Conservation (phyloP, 2,329 filamentous ascomycete genomes). For the Nemania sp. region DNA sequence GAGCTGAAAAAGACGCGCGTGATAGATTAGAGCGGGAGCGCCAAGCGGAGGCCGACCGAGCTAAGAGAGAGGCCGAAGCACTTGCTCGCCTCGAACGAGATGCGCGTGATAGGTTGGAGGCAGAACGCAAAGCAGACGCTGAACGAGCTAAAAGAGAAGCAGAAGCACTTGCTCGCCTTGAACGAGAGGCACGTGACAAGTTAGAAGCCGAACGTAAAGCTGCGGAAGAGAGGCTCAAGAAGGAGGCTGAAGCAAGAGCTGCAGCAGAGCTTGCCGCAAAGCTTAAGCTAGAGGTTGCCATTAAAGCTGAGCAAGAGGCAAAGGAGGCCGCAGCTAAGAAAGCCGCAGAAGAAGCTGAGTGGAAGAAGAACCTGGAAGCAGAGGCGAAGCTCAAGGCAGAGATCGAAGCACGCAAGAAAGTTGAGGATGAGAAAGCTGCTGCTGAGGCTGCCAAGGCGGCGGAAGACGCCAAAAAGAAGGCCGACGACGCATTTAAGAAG, state of each 20-base stretch:
- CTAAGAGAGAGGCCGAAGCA: slow-evolving; percentile 43
- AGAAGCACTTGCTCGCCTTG: slow-evolving; percentile 50
- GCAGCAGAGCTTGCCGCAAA: slow-evolving; percentile 63
- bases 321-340: slow-evolving; percentile 45
- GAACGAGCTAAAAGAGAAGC: slow-evolving; percentile 48
- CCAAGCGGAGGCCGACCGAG: slow-evolving; percentile 56
- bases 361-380: slow-evolving; percentile 46
- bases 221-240: slow-evolving; percentile 60
- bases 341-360: slow-evolving; percentile 47
- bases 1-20: slow-evolving; percentile 53
- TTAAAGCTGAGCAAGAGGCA: slow-evolving; percentile 48
- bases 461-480: slow-evolving; percentile 65
- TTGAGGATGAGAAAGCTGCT: slow-evolving; percentile 55
- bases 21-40: slow-evolving; percentile 48
- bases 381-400: slow-evolving; percentile 56
- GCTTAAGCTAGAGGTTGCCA: slow-evolving; percentile 56
- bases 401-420: slow-evolving; percentile 55
- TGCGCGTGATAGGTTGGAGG: slow-evolving; percentile 50
- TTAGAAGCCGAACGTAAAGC: slow-evolving; percentile 53
- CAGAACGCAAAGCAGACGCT: slow-evolving; percentile 55
- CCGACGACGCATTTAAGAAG: slow-evolving; percentile 67
- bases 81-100: slow-evolving; percentile 52
- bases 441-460: slow-evolving; percentile 57
- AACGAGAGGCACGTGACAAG: slow-evolving; percentile 53
- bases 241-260: slow-evolving; percentile 58